Percentiles rank a stretch among this genome's conserved stretches.
phyloP scores from a whole-genome alignment of 169 alveolate genomes.

The Plasmodium gaboni region DNA sequence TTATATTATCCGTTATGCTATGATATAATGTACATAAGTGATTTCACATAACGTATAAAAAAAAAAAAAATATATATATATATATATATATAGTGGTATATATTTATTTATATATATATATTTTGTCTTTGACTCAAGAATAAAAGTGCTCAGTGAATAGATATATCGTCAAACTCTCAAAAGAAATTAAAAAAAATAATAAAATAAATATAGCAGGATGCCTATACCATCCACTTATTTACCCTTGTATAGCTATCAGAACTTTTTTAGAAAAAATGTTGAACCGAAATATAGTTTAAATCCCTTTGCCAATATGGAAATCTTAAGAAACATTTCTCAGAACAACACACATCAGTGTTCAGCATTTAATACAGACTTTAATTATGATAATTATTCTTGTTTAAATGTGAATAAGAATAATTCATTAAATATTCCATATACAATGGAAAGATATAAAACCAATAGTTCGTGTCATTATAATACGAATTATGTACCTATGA shows the following conservation, averaged over 20 bases:
- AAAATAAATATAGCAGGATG: slow-evolving; percentile 27
- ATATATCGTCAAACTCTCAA: too few relatives aligned
- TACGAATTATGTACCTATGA: slow-evolving; percentile 8
- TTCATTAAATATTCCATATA: slow-evolving; percentile 15
- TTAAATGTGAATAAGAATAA: slow-evolving; percentile 32
- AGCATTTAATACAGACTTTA: background rate
- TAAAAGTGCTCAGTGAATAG: too few relatives aligned
- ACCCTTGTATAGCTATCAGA: slow-evolving; percentile 21
- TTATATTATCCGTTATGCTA: too few relatives aligned
- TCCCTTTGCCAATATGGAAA: slow-evolving; percentile 6
- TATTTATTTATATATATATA: too few relatives aligned
- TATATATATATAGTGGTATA: too few relatives aligned
- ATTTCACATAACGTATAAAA: too few relatives aligned
- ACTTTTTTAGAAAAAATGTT: slow-evolving; percentile 12
- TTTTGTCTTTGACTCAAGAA: too few relatives aligned
- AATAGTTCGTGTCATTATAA: background rate
- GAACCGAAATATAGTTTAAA: slow-evolving; percentile 6
- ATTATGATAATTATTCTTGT: background rate
- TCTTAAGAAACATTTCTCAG: background rate
- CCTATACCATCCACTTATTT: slow-evolving; percentile 18
- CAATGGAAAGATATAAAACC: background rate
- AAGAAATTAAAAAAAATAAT: background rate
- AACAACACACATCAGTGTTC: background rate
- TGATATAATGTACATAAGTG: too few relatives aligned
- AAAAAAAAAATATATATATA: too few relatives aligned